Conservation (phyloP, 345 rosid genomes). For the Microcos paniculata region DNA sequence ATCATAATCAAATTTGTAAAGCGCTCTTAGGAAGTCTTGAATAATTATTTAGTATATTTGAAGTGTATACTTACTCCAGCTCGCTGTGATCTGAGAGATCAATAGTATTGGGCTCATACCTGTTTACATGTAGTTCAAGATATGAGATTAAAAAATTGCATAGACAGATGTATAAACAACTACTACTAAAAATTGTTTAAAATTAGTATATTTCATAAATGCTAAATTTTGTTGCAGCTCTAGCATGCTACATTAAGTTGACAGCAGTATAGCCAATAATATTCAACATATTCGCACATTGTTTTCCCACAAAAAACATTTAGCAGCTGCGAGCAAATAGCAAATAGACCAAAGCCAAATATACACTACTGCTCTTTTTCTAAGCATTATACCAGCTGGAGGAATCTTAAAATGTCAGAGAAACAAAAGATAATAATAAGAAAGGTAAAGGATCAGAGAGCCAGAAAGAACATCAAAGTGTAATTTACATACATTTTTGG, state of each 20-base stretch:
- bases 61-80: constrained; percentile 71
- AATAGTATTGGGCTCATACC: constrained; percentile 97
- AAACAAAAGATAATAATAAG: background rate
- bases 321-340: background rate
- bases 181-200: background rate
- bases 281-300: background rate
- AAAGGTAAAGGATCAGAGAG: background rate
- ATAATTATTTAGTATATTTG: background rate
- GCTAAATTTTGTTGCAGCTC: background rate
- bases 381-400: background rate
- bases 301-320: background rate
- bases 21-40: constrained; percentile 1
- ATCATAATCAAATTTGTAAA: background rate
- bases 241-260: too few species aligned
- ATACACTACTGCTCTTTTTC: background rate
- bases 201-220: background rate
- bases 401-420: background rate
- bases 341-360: background rate
- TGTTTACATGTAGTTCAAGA: constrained; percentile 26
- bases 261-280: background rate
- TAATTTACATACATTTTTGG: constrained; percentile 65
- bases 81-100: constrained; percentile 84
- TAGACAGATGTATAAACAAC: constrained; percentile 4
- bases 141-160: background rate
- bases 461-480: background rate